Conservation (phyloP, 2,329 filamentous ascomycete genomes). For the Fusarium tricinctum region DNA sequence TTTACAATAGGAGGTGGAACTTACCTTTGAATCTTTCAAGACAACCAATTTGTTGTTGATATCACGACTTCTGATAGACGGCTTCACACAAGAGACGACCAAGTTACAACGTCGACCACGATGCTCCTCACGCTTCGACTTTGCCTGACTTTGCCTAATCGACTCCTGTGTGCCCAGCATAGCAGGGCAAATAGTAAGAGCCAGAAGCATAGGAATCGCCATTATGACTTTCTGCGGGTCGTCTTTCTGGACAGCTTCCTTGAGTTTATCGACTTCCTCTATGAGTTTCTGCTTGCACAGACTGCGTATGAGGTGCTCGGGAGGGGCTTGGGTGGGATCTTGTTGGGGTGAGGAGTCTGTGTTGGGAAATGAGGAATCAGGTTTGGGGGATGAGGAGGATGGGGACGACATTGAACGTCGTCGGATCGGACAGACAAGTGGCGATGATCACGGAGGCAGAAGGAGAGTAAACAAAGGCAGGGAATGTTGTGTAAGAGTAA, state of each 20-base stretch:
- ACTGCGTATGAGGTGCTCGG: constrained; percentile 44
- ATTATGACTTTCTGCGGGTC: constrained; percentile 49
- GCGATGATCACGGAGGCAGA: constrained; percentile 35
- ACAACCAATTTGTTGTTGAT: constrained; percentile 62
- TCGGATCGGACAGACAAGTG: constrained; percentile 6
- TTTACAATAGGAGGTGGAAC: neutral
- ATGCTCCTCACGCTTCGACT: constrained; percentile 62
- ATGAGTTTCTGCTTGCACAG: constrained; percentile 47
- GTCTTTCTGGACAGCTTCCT: constrained; percentile 45
- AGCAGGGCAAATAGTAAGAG: constrained; percentile 53
- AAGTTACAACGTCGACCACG: constrained; percentile 64
- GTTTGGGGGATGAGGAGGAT: constrained; percentile 23
- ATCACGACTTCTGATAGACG: constrained; percentile 59
- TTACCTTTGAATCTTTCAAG: constrained; percentile 59
- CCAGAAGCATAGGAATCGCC: constrained; percentile 50
- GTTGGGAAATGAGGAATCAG: constrained; percentile 29
- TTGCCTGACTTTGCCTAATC: constrained; percentile 62
- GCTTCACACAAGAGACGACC: constrained; percentile 62
- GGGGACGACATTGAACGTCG: constrained; percentile 46
- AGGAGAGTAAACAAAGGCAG: constrained; percentile 23
- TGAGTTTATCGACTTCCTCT: constrained; percentile 49
- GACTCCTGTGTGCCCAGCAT: constrained; percentile 63
- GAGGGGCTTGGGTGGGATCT: constrained; percentile 35
- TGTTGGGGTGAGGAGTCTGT: constrained; percentile 20
- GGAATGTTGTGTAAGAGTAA: constrained; percentile 28